Evolutionary conservation across 1,284 basidiomycete genomes (phyloP), one percentile per base, ranked within the genome.

Genomic region (Pterulicium gracile): DNA sequence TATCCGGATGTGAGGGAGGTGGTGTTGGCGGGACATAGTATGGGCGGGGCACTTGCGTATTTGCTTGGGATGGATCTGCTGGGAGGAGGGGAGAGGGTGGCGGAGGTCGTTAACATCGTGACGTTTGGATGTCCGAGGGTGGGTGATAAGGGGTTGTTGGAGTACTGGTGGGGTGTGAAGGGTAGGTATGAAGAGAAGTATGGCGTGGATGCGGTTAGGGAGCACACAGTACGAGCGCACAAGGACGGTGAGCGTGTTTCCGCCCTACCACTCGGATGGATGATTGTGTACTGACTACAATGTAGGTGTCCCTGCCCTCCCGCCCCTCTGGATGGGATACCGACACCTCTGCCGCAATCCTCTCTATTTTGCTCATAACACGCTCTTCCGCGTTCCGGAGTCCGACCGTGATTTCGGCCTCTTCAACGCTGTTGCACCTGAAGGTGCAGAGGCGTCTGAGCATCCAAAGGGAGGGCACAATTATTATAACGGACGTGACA

Each of bases 391-490:
- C 20, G 55, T 58, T 46, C 65, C 65, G 7, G 42, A 49, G 5
- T 51, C 55, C 2, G 61, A 65, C 49, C 45, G 47, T 18, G 63
- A 65, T 50, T 54, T 57, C 35, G 55, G 58, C 12, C 45, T 54
- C 14, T 65, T 66, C 49, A 50, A 51, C 18, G 56, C 61, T 12
- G 39, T 51, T 7, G 23, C 52, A 3, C 32, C 15, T 46, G 48
- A 53, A 32, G 54, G 27, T 7, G 17, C 15, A n/a, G 27, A 32
- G 27, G 10, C 27, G 7, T 5, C 46, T 21, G 15, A 40, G 21
- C 50, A 51, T 47, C 61, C 63, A 3, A 49, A 55, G 24, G 64
- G 64, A 4, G 64, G 64, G 5, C 65, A 67, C 49, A 65, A 64
- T 46, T 66, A 65, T 49, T 66, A 66, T 50, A 63, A 58, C 47